Percentiles rank a stretch among this genome's conserved stretches.
phyloP scores from a whole-genome alignment of 805 yeast genomes.

The Saturnispora quitensis region DNA sequence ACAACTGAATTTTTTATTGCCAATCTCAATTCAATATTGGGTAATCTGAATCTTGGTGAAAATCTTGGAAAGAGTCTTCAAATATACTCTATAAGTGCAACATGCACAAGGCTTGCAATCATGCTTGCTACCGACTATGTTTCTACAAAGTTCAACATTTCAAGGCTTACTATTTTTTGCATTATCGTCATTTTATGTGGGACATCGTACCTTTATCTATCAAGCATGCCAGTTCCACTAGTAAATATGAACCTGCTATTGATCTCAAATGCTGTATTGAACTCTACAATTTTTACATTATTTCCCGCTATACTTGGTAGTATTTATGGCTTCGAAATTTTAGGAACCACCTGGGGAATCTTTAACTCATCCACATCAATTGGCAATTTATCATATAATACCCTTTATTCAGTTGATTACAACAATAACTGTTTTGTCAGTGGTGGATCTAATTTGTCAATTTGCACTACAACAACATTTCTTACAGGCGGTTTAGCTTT shows the following conservation, averaged over 20 bases:
- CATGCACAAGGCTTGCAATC: conserved; percentile 53
- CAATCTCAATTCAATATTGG: conserved; percentile 52
- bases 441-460: conserved; percentile 7
- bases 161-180: conserved; percentile 24
- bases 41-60: conserved; percentile 13
- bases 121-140: conserved; percentile 65
- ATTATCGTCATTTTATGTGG: conserved; percentile 21
- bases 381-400: conserved; percentile 37
- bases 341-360: conserved; percentile 91
- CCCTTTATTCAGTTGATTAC: conserved; percentile 59
- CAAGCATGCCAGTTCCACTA: conserved; percentile 17
- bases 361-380: conserved; percentile 69
- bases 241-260: conserved; percentile 20
- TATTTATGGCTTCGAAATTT: conserved; percentile 79
- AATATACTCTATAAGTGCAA: conserved; percentile 49
- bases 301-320: conserved; percentile 78
- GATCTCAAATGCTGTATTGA: conserved; percentile 22
- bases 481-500: conserved; percentile 22
- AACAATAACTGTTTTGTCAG: conserved; percentile 32
- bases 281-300: conserved; percentile 80
- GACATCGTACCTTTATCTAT: conserved; percentile 23
- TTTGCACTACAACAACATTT: conserved; percentile 28
- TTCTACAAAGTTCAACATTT: conserved; percentile 21
- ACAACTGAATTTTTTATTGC: conserved; percentile 82
- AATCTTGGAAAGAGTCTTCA: conserved; percentile 20